Percentiles rank a stretch among this genome's conserved stretches.
These are phyloP conservation scores for Plantago lanceolata DNA, from an alignment of 305 asterid species.

Conservation along the genomic window DNA sequence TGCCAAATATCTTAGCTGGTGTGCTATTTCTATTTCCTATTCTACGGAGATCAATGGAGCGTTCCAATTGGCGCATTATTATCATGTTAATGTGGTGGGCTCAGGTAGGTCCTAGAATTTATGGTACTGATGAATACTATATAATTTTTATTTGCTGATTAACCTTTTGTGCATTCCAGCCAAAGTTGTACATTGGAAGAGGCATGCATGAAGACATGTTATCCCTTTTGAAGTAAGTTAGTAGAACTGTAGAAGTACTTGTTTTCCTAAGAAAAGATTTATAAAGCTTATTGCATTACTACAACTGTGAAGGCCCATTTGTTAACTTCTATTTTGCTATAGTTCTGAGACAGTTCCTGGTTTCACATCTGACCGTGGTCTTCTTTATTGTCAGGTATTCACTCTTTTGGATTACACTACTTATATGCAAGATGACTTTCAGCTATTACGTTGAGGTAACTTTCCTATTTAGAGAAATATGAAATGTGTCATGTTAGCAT, in stretches of 20 bases:
- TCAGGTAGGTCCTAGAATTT: slow-evolving; percentile 49
- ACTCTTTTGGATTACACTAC: slow-evolving; percentile 82
- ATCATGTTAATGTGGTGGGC: slow-evolving; percentile 93
- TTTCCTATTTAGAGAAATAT: slow-evolving; percentile 8
- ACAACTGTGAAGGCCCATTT: neutral
- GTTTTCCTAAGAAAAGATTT: neutral
- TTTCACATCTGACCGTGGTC: slow-evolving; percentile 14
- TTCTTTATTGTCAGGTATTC: slow-evolving; percentile 62
- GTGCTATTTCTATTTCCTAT: slow-evolving; percentile 72
- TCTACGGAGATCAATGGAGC: slow-evolving; percentile 76
- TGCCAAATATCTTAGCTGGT: slow-evolving; percentile 83
- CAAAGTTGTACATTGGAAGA: slow-evolving; percentile 93
- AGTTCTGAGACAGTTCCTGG: slow-evolving; percentile 21
- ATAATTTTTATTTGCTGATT: slow-evolving; percentile 27
- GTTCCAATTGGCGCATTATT: slow-evolving; percentile 70
- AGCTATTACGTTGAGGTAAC: slow-evolving; percentile 98
- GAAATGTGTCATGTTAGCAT: neutral
- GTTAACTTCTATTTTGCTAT: neutral
- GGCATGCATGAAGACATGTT: slow-evolving; percentile 98
- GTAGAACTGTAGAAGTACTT: neutral
- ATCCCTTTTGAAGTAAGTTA: slow-evolving; percentile 85
- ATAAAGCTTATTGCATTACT: no score
- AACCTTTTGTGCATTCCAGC: slow-evolving; percentile 44
- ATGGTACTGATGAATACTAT: slow-evolving; percentile 20
- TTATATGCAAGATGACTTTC: slow-evolving; percentile 92